phyloP scores from a whole-genome alignment of 805 yeast species.

The Ogataea saltuana region DNA sequence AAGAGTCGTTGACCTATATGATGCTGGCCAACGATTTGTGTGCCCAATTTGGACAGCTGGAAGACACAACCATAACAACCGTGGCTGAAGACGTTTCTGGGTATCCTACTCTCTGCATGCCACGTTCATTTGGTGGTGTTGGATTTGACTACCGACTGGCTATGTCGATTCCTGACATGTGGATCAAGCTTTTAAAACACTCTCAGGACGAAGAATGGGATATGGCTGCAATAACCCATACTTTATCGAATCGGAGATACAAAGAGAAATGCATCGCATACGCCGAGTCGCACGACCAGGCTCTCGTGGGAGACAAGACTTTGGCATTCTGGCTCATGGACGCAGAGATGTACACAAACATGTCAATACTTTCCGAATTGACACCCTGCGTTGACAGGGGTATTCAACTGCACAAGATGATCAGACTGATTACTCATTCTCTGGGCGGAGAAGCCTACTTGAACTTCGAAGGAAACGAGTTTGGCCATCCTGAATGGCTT shows the following conservation, averaged over 20 bases:
- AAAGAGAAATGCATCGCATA: conserved; percentile 88
- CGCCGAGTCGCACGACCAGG: conserved; percentile 96
- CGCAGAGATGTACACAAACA: conserved; percentile 95
- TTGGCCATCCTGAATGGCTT: conserved; percentile 99
- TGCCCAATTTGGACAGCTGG: conserved; percentile 44
- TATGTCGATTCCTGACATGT: conserved; percentile 99
- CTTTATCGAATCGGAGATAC: conserved; percentile 85
- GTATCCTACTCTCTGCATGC: conserved; percentile 90
- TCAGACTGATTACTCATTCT: conserved; percentile 80
- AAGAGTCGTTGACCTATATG: conserved; percentile 81
- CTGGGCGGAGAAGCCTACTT: conserved; percentile 97
- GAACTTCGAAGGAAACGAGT: conserved; percentile 96
- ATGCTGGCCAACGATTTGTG: conserved; percentile 89
- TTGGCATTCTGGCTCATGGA: conserved; percentile 98
- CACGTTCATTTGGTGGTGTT: conserved; percentile 75
- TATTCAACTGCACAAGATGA: conserved; percentile 85
- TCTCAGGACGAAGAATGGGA: conserved; percentile 89
- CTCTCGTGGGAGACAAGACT: conserved; percentile 95
- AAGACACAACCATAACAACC: conserved; percentile 48
- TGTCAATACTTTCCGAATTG: conserved; percentile 73
- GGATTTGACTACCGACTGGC: conserved; percentile 93
- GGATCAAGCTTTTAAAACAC: conserved; percentile 93
- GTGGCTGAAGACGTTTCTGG: conserved; percentile 98
- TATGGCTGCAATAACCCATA: conserved; percentile 72
- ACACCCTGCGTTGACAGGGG: conserved; percentile 88